These are phyloP conservation scores for Vitis labrusca DNA, from an alignment of 164 flowering plant species.

Conservation along the genomic window DNA sequence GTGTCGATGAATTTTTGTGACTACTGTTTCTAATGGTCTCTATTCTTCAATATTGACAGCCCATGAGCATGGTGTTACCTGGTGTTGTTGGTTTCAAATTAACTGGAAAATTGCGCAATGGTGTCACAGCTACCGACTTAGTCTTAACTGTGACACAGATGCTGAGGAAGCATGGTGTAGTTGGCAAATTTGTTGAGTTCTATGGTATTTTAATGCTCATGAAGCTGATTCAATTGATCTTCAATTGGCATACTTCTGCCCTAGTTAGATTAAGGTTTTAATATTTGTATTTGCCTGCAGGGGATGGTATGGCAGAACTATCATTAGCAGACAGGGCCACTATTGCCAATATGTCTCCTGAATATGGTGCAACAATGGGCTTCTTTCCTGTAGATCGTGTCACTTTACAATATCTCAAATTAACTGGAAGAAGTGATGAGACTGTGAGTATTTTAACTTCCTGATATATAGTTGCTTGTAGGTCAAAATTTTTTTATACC, in stretches of 20 bases:
- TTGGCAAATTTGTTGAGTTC: conserved; percentile 94
- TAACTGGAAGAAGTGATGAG: conserved; percentile 94
- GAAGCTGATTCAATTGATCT: neutral
- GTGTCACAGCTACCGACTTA: conserved; percentile 95
- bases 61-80: conserved; percentile 99
- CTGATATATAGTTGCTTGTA: neutral
- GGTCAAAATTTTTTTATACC: neutral
- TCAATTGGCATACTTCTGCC: neutral
- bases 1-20: neutral
- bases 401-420: conserved; percentile 79
- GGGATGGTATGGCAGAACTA: conserved; percentile 78
- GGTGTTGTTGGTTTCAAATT: conserved; percentile 96
- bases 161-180: conserved; percentile 93
- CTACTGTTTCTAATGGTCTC: neutral
- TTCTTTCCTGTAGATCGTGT: conserved; percentile 97
- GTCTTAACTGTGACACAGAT: conserved; percentile 95
- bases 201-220: conserved; percentile 52
- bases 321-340: conserved; percentile 95
- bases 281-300: conserved; percentile 33
- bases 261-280: neutral
- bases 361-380: conserved; percentile 99
- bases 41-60: conserved; percentile 42
- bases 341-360: conserved; percentile 97
- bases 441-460: conserved; percentile 53
- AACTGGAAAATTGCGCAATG: conserved; percentile 67